A percentile compares a stretch with the other conserved stretches of the same genome.
phyloP scores from a whole-genome alignment of 768 basidiomycete species.

The Amanita muscaria region DNA sequence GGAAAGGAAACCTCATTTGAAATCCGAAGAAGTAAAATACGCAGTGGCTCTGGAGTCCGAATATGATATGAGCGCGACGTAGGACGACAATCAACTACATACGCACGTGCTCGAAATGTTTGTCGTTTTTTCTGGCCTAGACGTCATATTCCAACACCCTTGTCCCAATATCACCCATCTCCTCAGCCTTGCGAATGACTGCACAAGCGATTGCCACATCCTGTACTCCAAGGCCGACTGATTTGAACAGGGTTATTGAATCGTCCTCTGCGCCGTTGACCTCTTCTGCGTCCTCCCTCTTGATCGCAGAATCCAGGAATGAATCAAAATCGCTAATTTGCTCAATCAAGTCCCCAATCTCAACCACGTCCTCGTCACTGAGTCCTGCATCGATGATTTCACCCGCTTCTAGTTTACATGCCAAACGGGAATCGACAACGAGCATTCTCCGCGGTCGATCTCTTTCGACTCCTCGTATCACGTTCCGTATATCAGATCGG shows the following conservation, averaged over 20 bases:
- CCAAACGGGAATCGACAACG: constrained; percentile 67
- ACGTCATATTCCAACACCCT: too few relatives aligned
- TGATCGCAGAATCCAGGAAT: background rate
- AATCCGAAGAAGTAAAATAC: too few relatives aligned
- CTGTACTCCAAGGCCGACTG: constrained; percentile 81
- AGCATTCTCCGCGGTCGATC: constrained; percentile 24
- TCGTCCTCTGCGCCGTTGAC: constrained; percentile 17
- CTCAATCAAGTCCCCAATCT: constrained; percentile 68
- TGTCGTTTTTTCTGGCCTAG: too few relatives aligned
- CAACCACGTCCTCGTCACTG: constrained; percentile 35
- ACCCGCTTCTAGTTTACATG: constrained; percentile 71
- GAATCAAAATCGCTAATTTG: too few relatives aligned
- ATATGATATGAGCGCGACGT: too few relatives aligned
- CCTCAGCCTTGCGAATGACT: constrained; percentile 54
- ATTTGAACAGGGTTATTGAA: constrained; percentile 76
- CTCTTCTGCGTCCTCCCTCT: background rate
- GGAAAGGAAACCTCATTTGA: too few relatives aligned
- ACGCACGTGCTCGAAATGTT: too few relatives aligned
- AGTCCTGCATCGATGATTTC: constrained; percentile 60
- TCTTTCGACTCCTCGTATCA: background rate
- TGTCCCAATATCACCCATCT: constrained; percentile 18
- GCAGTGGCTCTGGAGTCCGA: too few relatives aligned
- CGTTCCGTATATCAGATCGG: background rate
- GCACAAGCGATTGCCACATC: constrained; percentile 75
- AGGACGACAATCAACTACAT: too few relatives aligned